Evolutionary conservation across 1,139 yeast species (phyloP).

Genomic region (Arxiozyma slooffiae): DNA sequence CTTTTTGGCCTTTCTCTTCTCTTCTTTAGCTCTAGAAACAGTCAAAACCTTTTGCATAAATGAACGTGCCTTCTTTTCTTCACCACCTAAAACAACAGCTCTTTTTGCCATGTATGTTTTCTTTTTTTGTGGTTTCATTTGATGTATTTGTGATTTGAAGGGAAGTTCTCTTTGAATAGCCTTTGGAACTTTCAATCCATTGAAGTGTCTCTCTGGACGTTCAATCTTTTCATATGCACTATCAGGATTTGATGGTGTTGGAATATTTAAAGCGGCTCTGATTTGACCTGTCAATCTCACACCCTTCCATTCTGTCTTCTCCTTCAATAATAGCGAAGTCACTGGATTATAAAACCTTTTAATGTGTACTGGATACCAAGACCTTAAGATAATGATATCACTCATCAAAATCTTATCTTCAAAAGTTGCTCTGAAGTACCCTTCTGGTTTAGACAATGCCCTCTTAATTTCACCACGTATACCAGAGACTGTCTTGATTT

Average conservation of each 20-base stretch:
- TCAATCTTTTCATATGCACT: constrained; percentile 71
- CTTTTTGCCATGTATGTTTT: constrained; percentile 79
- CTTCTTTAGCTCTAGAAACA: constrained; percentile 74
- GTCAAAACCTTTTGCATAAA: constrained; percentile 82
- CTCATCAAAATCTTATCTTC: constrained; percentile 89
- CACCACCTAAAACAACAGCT: constrained; percentile 87
- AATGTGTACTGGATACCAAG: constrained; percentile 93
- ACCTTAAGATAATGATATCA: constrained; percentile 80
- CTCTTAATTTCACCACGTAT: constrained; percentile 95
- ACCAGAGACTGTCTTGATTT: constrained; percentile 92
- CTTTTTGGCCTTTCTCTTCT: constrained; percentile 66
- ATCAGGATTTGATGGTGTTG: constrained; percentile 58
- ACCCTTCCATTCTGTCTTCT: constrained; percentile 88
- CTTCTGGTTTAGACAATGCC: constrained; percentile 89
- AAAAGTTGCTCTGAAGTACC: constrained; percentile 96
- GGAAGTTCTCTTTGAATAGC: constrained; percentile 70
- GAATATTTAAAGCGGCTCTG: constrained; percentile 62
- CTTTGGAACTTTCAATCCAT: constrained; percentile 77
- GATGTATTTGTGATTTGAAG: constrained; percentile 78
- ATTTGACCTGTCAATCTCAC: constrained; percentile 93
- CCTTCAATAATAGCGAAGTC: constrained; percentile 65
- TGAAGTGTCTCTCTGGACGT: constrained; percentile 78
- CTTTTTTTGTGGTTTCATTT: constrained; percentile 82
- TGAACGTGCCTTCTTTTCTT: constrained; percentile 86
- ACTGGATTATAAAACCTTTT: constrained; percentile 93